Percentiles rank a stretch among this genome's conserved stretches.
phyloP scores from a whole-genome alignment of 2,329 filamentous ascomycete species.

The Hypoxylon sp. region DNA sequence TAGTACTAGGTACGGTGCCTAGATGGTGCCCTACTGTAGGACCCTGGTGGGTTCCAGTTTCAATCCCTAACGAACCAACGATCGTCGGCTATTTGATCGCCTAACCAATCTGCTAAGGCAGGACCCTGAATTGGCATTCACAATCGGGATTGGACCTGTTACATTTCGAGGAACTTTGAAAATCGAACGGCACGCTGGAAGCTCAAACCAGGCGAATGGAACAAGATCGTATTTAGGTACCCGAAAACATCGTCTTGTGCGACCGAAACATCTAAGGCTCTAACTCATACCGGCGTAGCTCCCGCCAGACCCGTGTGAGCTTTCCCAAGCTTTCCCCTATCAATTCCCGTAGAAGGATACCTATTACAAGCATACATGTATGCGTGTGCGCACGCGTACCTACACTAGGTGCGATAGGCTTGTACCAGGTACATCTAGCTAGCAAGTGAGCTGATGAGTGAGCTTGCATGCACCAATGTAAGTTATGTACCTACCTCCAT shows the following conservation, averaged over 20 bases:
- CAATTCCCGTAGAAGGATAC: constrained; percentile 2
- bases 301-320: constrained; percentile 1
- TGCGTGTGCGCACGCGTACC: neutral
- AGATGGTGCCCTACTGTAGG: constrained; percentile 5
- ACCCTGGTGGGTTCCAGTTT: constrained; percentile 25
- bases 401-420: neutral
- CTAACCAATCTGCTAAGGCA: constrained; percentile 19
- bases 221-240: constrained; percentile 24
- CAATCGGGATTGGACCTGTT: constrained; percentile 20
- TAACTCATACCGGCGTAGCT: neutral
- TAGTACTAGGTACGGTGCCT: constrained; percentile 30
- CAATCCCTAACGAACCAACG: constrained; percentile 15
- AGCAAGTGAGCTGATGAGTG: constrained; percentile 29
- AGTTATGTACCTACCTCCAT: constrained; percentile 5
- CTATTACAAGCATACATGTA: neutral
- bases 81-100: constrained; percentile 30
- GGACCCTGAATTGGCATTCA: constrained; percentile 33
- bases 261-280: constrained; percentile 15
- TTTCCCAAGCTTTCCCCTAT: constrained; percentile 13
- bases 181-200: neutral
- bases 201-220: neutral
- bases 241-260: constrained; percentile 16
- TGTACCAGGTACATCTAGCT: constrained; percentile 12
- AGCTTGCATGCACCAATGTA: too few species aligned
- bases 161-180: constrained; percentile 3